Conservation (phyloP, 331 rosid genomes). For the Malus hybrid region DNA sequence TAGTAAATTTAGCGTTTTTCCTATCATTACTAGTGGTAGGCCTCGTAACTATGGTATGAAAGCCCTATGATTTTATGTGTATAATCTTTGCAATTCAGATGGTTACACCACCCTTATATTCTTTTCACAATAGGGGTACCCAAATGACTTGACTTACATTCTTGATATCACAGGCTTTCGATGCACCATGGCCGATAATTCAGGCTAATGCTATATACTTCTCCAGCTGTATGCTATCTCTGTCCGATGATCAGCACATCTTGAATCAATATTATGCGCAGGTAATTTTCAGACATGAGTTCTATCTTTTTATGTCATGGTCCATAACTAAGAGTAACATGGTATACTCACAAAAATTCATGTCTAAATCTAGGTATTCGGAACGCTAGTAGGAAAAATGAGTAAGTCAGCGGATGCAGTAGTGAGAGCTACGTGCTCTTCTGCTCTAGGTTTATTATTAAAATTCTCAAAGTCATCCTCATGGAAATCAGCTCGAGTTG, state of each 20-base stretch:
- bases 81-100: not conserved
- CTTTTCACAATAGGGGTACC: not conserved
- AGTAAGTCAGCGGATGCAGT: conserved; percentile 70
- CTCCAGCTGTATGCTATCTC: conserved; percentile 70
- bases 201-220: conserved; percentile 96
- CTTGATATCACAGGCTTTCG: conserved; percentile 73
- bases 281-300: conserved; percentile 36
- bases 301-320: not conserved
- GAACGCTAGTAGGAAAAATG: conserved; percentile 62
- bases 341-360: conserved; percentile 5
- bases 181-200: conserved; percentile 93
- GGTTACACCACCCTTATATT: not conserved
- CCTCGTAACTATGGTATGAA: not conserved
- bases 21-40: not conserved
- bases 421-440: conserved; percentile 84
- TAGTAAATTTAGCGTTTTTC: not conserved
- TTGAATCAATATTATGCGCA: conserved; percentile 62
- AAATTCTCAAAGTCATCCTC: conserved; percentile 59
- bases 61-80: not conserved
- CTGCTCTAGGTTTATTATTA: conserved; percentile 76
- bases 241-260: conserved; percentile 71
- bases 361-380: conserved; percentile 59
- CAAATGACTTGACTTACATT: conserved; percentile 10
- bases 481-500: conserved; percentile 51
- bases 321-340: not conserved